Evolutionary conservation across 1,284 basidiomycete species (phyloP).

Genomic region (Gomphus bonarii): DNA sequence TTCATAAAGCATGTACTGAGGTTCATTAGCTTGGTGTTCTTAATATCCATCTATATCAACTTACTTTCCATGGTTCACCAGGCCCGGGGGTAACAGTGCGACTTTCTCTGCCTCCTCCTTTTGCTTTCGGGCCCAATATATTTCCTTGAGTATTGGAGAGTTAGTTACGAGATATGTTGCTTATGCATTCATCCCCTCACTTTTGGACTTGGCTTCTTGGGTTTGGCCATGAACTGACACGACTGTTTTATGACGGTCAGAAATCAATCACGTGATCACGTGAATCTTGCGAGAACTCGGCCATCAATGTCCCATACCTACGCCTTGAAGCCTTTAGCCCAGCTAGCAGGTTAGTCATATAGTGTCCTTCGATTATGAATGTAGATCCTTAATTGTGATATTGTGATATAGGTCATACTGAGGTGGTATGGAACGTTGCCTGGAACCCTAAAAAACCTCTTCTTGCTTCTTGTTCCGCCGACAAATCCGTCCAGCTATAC

Average conservation of each 20-base stretch:
- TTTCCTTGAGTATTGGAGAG: constrained; percentile 29
- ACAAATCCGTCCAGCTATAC: constrained; percentile 86
- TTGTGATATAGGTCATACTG: constrained; percentile 56
- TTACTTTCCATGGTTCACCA: constrained; percentile 73
- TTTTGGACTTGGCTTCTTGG: constrained; percentile 8
- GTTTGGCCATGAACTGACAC: constrained; percentile 7
- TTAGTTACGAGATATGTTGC: neutral
- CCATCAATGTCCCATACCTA: constrained; percentile 15
- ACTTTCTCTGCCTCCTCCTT: constrained; percentile 50
- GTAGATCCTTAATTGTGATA: neutral
- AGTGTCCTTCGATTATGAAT: neutral
- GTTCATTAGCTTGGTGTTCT: neutral
- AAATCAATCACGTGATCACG: constrained; percentile 1
- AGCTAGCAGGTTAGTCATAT: constrained; percentile 12
- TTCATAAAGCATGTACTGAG: constrained; percentile 82
- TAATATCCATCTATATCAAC: neutral
- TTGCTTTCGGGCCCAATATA: constrained; percentile 45
- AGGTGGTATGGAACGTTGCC: constrained; percentile 81
- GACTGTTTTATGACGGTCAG: no score
- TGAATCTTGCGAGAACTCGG: neutral
- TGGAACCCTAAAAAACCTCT: constrained; percentile 85
- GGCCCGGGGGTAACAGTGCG: constrained; percentile 58
- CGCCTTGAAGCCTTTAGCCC: constrained; percentile 10
- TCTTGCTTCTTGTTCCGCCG: constrained; percentile 89
- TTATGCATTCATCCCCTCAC: neutral